Base-by-base conservation (phyloP, 2,329 filamentous ascomycete species). In the Colletotrichum falcatum region DNA sequence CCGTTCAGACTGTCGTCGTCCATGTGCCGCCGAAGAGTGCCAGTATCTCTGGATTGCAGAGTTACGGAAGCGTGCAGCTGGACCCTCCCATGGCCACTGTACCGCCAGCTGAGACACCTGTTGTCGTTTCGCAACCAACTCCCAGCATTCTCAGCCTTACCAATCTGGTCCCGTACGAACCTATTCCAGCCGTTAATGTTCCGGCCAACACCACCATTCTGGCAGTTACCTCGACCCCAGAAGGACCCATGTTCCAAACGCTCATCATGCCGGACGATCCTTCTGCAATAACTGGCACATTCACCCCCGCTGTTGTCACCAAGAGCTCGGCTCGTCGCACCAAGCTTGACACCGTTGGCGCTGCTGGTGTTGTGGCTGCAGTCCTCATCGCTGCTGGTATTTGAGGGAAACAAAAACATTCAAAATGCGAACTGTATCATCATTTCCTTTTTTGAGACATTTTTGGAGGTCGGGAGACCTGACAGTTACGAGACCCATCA, bases 231-330 rank as follows among this genome's bases (percentile, higher is more conserved):
- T 39, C 65, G 8, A 62, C 42, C 3, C 53, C 58, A 3, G 58
- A 68, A 5, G 51, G 30, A 9, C 68, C 68, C 16, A 39, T 63
- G 53, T 68, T 71, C 46, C 68, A 59, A 26, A 71, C 69, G 11
- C 46, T 61, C 46, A 65, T 60, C 3, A 20, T 70, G 39, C 48
- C 54, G 18, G 69, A 53, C 12, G 55, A 71, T 1, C 69, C 69
- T 64, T 5, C 65, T 28, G 35, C 8, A 1, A 12, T 61, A 20
- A 51, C 66, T 8, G 46, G 66, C 20, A 48, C 54, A 20, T 30
- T 55, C 20, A 49, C 62, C 3, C 69, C 69, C 2, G 69, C 60
- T 1, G 30, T 68, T n/a, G 58, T 71, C 30, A 71, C 68, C 23
- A 55, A 56, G n/a, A 66, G 65, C n/a, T 33, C 46, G 12, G 69